Percentiles rank a stretch among this genome's conserved stretches.
These are phyloP conservation scores for Phaseolus lunatus DNA, from an alignment of 306 rosid species.

Conservation along the genomic window DNA sequence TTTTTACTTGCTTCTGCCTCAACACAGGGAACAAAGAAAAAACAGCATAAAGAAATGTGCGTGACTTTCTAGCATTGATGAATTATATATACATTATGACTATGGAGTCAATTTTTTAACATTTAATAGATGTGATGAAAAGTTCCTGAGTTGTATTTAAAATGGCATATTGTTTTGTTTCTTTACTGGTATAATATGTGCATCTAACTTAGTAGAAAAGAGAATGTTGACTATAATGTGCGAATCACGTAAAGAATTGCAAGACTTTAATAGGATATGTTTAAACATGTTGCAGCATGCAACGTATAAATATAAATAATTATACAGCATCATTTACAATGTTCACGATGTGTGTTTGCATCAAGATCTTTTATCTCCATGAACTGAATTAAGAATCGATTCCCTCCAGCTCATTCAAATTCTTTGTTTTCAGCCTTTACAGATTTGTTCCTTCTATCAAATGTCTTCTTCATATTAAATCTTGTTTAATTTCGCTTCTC, in stretches of 20 bases:
- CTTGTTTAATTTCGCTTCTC: no score
- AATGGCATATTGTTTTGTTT: neutral
- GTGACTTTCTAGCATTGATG: neutral
- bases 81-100: neutral
- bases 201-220: neutral
- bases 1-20: conserved; percentile 43
- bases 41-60: conserved; percentile 24
- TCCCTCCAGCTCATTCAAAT: conserved; percentile 16
- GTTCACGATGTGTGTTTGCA: neutral
- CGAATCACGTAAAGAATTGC: conserved; percentile 34
- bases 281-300: conserved; percentile 46
- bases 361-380: neutral
- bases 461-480: no score
- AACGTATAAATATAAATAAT: neutral
- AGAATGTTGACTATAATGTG: conserved; percentile 42
- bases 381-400: conserved; percentile 35
- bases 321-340: conserved; percentile 22
- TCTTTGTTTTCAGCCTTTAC: conserved; percentile 33
- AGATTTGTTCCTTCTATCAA: conserved; percentile 12
- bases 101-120: neutral
- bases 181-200: no score
- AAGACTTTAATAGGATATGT: conserved; percentile 33
- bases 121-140: neutral
- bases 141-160: neutral
- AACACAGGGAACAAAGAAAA: conserved; percentile 42